These are phyloP conservation scores for Lasiodiplodia citricola DNA, from an alignment of 2,329 filamentous ascomycete genomes.

Conservation along the genomic window DNA sequence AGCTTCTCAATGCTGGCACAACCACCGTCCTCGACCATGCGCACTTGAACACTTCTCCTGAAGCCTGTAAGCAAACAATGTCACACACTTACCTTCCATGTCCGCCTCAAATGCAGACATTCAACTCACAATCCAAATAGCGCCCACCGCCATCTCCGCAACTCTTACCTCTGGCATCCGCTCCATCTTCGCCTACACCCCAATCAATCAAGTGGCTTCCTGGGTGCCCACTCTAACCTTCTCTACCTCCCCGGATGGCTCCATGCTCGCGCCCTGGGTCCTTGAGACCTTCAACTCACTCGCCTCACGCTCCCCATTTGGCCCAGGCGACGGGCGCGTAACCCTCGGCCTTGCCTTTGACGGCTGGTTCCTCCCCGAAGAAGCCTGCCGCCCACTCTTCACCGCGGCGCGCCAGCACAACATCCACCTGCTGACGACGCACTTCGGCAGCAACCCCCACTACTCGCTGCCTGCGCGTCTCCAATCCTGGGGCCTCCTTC, in stretches of 20 bases:
- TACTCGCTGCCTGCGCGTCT: constrained; percentile 35
- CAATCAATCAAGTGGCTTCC: neutral
- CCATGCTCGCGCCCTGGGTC: constrained; percentile 53
- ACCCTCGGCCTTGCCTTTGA: constrained; percentile 54
- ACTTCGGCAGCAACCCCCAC: constrained; percentile 35
- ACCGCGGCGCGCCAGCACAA: constrained; percentile 41
- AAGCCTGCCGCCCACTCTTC: constrained; percentile 47
- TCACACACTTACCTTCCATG: constrained; percentile 11
- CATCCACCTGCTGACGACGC: constrained; percentile 51
- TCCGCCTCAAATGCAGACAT: constrained; percentile 17
- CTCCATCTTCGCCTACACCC: constrained; percentile 45
- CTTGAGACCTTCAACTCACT: constrained; percentile 46
- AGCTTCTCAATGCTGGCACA: constrained; percentile 59
- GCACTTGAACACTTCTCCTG: constrained; percentile 38
- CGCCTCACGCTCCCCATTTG: constrained; percentile 27
- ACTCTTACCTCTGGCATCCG: constrained; percentile 53
- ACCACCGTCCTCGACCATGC: constrained; percentile 62
- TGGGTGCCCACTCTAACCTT: constrained; percentile 51
- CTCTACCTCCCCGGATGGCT: constrained; percentile 37
- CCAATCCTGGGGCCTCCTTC: constrained; percentile 45
- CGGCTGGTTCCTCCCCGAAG: constrained; percentile 46
- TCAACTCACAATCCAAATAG: constrained; percentile 30
- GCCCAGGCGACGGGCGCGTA: constrained; percentile 38
- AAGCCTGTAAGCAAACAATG: constrained; percentile 38
- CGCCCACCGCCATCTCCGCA: constrained; percentile 45